A percentile compares a stretch with the other conserved stretches of the same genome.
These are phyloP conservation scores for Kluyveromyces sp. DNA, from an alignment of 1,139 yeast genomes.

Conservation along the genomic window DNA sequence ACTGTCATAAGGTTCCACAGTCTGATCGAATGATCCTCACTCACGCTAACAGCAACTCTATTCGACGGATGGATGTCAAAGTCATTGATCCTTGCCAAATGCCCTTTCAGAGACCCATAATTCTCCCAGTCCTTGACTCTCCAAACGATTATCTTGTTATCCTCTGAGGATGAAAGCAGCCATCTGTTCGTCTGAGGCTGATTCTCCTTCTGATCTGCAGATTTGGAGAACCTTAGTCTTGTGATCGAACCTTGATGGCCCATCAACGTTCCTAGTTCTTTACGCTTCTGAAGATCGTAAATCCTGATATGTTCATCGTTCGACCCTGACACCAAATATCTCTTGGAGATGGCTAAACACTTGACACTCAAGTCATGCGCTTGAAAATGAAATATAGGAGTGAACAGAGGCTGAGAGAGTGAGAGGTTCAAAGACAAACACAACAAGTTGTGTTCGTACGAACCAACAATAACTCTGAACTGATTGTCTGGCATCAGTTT, in stretches of 20 bases:
- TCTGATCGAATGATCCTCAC: conserved; percentile 74
- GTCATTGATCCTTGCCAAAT: conserved; percentile 69
- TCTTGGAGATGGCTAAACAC: conserved; percentile 71
- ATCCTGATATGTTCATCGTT: conserved; percentile 94
- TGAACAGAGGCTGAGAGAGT: conserved; percentile 54
- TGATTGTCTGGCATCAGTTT: conserved; percentile 28
- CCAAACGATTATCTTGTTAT: conserved; percentile 88
- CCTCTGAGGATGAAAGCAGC: conserved; percentile 87
- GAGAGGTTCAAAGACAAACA: conserved; percentile 68
- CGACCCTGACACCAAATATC: conserved; percentile 89
- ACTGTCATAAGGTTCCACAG: conserved; percentile 97
- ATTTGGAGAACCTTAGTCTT: conserved; percentile 60
- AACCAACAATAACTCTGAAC: conserved; percentile 84
- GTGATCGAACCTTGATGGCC: conserved; percentile 91
- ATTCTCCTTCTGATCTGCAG: conserved; percentile 26
- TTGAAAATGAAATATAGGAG: conserved; percentile 91
- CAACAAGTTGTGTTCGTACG: conserved; percentile 87
- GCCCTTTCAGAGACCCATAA: conserved; percentile 83
- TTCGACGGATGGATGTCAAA: conserved; percentile 90
- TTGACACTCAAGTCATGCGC: conserved; percentile 88
- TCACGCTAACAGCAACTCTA: conserved; percentile 81
- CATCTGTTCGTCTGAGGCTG: conserved; percentile 50
- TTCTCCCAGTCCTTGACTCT: conserved; percentile 96
- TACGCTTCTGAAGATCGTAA: conserved; percentile 88
- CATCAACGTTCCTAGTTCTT: conserved; percentile 83